Conservation (phyloP, 2,329 filamentous ascomycete species). For the Hymenoscyphus infarciens region DNA sequence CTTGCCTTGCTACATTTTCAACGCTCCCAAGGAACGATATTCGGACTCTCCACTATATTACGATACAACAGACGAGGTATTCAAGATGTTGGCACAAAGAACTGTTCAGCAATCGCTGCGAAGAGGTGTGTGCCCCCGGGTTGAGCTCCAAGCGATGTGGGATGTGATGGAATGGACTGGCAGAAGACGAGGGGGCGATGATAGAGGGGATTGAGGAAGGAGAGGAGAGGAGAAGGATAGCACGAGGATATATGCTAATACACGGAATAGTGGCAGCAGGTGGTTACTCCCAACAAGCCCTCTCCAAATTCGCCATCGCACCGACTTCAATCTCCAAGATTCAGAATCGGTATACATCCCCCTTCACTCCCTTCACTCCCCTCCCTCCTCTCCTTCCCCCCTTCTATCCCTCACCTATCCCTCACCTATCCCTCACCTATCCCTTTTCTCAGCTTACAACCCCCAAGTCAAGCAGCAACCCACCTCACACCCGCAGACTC, state of each 20-base stretch:
- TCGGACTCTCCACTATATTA: not conserved
- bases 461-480: conserved; percentile 45
- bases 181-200: not conserved
- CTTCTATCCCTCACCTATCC: too few species aligned
- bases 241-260: conserved; percentile 2
- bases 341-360: conserved; percentile 45
- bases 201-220: not conserved
- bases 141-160: conserved; percentile 7
- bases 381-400: not conserved
- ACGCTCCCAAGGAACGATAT: not conserved
- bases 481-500: conserved; percentile 43
- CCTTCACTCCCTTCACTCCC: not conserved
- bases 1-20: not conserved
- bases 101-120: conserved; percentile 42
- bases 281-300: conserved; percentile 4
- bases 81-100: conserved; percentile 44
- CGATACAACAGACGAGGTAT: conserved; percentile 4
- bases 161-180: not conserved
- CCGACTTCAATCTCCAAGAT: conserved; percentile 42
- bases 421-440: too few species aligned
- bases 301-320: conserved; percentile 7
- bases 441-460: conserved; percentile 19
- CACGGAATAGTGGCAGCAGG: not conserved
- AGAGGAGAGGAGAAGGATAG: not conserved
- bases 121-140: conserved; percentile 35